phyloP scores from a whole-genome alignment of 768 basidiomycete genomes.

The Boletellus sp. region DNA sequence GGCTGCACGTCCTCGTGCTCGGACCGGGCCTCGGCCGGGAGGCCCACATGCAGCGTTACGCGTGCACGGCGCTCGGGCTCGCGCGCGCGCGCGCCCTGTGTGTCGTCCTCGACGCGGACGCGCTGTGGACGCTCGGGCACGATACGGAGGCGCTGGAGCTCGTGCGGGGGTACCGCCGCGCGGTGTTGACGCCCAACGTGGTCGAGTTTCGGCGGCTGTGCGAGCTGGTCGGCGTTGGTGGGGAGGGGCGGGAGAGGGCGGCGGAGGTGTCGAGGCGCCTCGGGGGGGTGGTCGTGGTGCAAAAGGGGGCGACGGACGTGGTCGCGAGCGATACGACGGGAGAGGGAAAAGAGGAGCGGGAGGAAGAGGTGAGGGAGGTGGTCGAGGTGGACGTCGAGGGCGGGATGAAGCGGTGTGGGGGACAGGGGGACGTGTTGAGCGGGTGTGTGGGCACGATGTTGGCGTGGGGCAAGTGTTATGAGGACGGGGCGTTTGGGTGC shows the following conservation, averaged over 20 bases:
- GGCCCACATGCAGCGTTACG: conserved; percentile 82
- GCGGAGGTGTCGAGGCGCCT: conserved; percentile 66
- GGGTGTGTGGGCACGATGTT: conserved; percentile 86
- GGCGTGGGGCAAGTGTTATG: conserved; percentile 95
- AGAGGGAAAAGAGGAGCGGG: conserved; percentile 44
- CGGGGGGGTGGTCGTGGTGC: conserved; percentile 84
- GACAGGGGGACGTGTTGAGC: conserved; percentile 92
- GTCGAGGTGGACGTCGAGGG: conserved; percentile 69
- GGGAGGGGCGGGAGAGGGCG: conserved; percentile 52
- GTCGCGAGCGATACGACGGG: conserved; percentile 74
- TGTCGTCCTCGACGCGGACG: conserved; percentile 93
- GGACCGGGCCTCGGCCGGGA: conserved; percentile 95
- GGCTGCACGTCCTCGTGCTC: conserved; percentile 89
- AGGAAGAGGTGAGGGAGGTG: conserved; percentile 55
- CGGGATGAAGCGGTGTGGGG: conserved; percentile 89
- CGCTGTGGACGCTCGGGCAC: conserved; percentile 72
- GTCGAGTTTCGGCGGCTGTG: conserved; percentile 87
- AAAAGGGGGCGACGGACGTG: conserved; percentile 83
- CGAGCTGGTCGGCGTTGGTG: conserved; percentile 66
- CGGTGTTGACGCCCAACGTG: conserved; percentile 91
- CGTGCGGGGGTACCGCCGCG: conserved; percentile 81
- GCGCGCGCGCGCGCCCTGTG: conserved; percentile 78
- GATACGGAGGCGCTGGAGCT: conserved; percentile 51
- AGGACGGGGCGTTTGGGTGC: conserved; percentile 78
- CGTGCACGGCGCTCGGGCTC: conserved; percentile 67